Evolutionary conservation across 192 early-diverging fungal genomes (phyloP).

Genomic region (Backusella tarrabulga): DNA sequence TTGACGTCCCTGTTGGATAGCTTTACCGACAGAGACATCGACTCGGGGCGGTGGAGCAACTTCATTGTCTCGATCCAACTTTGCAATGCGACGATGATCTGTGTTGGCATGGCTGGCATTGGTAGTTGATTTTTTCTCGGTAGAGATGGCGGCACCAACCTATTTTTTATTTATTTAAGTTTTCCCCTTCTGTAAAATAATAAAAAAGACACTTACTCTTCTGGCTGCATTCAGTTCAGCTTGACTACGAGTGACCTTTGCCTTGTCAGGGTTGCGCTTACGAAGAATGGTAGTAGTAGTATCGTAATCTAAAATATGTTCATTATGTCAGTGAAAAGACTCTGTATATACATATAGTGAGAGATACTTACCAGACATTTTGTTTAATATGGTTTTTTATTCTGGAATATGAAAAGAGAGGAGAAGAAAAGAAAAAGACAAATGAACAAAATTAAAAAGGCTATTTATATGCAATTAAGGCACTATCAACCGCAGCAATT

Average conservation of each 20-base stretch:
- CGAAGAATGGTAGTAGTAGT: conserved; percentile 68
- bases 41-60: conserved; percentile 70
- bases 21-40: conserved; percentile 68
- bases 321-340: neutral
- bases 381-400: neutral
- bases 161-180: conserved; percentile 6
- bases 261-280: conserved; percentile 61
- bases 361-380: neutral
- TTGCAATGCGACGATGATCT: conserved; percentile 78
- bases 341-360: neutral
- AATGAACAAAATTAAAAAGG: neutral
- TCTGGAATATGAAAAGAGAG: neutral
- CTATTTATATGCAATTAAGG: neutral
- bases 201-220: conserved; percentile 40
- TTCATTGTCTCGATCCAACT: conserved; percentile 86
- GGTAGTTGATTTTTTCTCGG: conserved; percentile 68
- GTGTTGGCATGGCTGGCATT: conserved; percentile 61
- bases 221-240: conserved; percentile 74
- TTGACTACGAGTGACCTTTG: conserved; percentile 58
- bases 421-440: neutral
- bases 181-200: neutral
- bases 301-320: conserved; percentile 60
- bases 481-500: neutral
- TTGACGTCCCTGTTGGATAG: conserved; percentile 79
- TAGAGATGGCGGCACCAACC: conserved; percentile 62